Conservation (phyloP, 805 yeast genomes). For the Saccharomycopsis fibuligera region DNA sequence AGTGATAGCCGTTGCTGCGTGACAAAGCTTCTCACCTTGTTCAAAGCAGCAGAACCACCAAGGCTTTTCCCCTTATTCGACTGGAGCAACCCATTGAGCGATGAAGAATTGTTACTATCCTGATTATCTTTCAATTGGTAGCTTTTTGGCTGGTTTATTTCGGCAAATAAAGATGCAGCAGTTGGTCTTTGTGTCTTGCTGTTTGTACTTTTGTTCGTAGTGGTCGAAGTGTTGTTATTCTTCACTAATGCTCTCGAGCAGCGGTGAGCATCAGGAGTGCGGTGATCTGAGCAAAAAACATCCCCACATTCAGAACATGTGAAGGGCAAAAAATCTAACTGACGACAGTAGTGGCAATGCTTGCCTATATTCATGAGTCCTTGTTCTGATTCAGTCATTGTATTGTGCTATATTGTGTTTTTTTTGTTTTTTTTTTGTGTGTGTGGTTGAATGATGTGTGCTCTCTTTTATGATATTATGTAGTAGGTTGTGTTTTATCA, state of each 20-base stretch:
- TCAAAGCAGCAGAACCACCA: constrained; percentile 11
- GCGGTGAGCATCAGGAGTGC: constrained; percentile 31
- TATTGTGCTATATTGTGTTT: background rate
- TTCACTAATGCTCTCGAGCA: constrained; percentile 21
- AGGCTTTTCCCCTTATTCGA: background rate
- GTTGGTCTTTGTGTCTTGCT: constrained; percentile 29
- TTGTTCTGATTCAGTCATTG: constrained; percentile 12
- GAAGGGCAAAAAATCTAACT: constrained; percentile 54
- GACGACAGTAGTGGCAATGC: constrained; percentile 46
- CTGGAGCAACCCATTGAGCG: background rate
- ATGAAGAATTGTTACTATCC: background rate
- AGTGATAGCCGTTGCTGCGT: constrained; percentile 1
- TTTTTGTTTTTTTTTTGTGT: background rate
- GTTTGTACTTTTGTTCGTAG: constrained; percentile 11
- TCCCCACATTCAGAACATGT: constrained; percentile 42
- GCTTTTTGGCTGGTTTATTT: constrained; percentile 25
- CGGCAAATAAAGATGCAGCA: constrained; percentile 46
- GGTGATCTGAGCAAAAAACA: constrained; percentile 46
- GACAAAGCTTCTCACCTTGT: constrained; percentile 23
- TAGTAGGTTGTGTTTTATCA: too few species aligned
- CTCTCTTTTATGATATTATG: too few species aligned
- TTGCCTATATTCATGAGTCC: constrained; percentile 49
- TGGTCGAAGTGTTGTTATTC: background rate
- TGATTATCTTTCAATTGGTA: constrained; percentile 9
- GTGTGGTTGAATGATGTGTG: too few species aligned